Conservation (phyloP, 345 rosid species). For the Psidium guajava region DNA sequence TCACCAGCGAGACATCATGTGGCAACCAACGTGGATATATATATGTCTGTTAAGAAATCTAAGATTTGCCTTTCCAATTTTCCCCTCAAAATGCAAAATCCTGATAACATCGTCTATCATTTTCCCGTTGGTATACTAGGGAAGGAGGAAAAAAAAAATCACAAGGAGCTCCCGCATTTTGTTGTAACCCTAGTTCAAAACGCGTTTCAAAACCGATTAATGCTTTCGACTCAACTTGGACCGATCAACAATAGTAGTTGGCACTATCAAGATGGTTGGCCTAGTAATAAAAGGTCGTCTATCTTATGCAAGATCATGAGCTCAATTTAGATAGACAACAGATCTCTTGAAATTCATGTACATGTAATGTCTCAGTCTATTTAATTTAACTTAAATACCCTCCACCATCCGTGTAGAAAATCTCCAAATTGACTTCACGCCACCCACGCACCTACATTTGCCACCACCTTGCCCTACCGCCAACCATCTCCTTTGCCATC, state of each 20-base stretch:
- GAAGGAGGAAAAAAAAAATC: too few species aligned
- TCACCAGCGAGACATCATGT: not conserved
- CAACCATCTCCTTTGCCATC: too few species aligned
- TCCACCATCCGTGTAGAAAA: not conserved
- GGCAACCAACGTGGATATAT: not conserved
- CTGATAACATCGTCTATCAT: not conserved
- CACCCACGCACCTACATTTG: not conserved
- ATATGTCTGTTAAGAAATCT: not conserved
- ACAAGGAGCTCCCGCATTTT: not conserved
- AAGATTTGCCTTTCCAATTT: not conserved
- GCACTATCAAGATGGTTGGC: not conserved
- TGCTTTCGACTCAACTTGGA: not conserved
- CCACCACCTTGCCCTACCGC: not conserved
- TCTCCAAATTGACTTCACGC: not conserved
- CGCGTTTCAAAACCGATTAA: not conserved
- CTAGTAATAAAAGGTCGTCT: not conserved
- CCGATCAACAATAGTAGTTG: not conserved
- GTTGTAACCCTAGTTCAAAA: not conserved
- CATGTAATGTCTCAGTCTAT: not conserved
- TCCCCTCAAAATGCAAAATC: not conserved
- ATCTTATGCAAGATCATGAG: not conserved
- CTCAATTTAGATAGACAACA: not conserved
- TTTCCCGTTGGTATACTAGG: not conserved
- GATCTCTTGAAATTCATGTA: not conserved
- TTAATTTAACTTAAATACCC: not conserved